A percentile compares a stretch with the other conserved stretches of the same genome.
phyloP scores from a whole-genome alignment of 768 basidiomycete genomes.

The Naematelia encephala region DNA sequence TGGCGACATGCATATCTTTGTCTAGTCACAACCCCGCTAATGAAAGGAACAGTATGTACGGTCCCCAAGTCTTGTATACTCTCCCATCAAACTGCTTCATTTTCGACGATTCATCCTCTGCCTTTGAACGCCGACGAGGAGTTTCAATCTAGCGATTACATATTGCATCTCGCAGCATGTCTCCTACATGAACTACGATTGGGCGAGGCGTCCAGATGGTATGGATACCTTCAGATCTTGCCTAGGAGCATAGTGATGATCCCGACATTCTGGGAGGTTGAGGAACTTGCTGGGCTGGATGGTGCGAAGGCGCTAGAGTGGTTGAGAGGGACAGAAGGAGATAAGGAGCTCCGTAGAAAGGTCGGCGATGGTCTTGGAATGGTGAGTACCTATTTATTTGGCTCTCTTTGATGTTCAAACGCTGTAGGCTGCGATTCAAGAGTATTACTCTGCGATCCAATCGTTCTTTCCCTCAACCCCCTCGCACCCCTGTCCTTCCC shows the following conservation, averaged over 20 bases:
- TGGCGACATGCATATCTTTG: not conserved
- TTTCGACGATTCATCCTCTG: constrained; percentile 12
- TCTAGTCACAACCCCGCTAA: not conserved
- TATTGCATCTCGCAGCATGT: constrained; percentile 46
- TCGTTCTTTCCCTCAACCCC: constrained; percentile 17
- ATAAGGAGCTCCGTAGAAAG: constrained; percentile 27
- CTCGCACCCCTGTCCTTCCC: constrained; percentile 15
- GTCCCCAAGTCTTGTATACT: constrained; percentile 41
- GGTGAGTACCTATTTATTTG: constrained; percentile 11
- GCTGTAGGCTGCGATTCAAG: not conserved
- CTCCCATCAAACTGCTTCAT: constrained; percentile 33
- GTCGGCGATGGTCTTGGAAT: constrained; percentile 25
- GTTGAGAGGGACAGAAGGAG: constrained; percentile 43
- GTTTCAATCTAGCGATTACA: constrained; percentile 11
- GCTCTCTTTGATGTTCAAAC: not conserved
- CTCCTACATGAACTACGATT: constrained; percentile 49
- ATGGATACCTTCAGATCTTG: constrained; percentile 50
- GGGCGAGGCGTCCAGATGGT: constrained; percentile 43
- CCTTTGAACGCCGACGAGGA: not conserved
- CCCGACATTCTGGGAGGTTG: constrained; percentile 48
- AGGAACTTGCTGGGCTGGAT: constrained; percentile 28
- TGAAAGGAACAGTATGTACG: constrained; percentile 35
- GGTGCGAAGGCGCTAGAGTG: constrained; percentile 38
- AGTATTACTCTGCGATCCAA: not conserved
- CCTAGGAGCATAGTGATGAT: constrained; percentile 42